Evolutionary conservation across 2,329 filamentous ascomycete species (phyloP).

Genomic region (Dactylellina parvicollis): DNA sequence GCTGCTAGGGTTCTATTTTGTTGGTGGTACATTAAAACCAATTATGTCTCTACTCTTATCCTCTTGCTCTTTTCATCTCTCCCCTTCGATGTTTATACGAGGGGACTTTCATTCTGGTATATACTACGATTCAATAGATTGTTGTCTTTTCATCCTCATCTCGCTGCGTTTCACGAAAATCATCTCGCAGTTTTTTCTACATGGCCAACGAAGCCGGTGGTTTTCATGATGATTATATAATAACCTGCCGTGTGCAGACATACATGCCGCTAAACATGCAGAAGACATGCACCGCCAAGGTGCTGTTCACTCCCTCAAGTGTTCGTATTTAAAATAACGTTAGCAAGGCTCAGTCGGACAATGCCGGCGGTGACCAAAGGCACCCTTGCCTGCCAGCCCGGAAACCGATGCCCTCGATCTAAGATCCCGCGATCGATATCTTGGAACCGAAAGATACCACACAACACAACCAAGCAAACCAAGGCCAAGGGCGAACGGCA

Average conservation of each 20-base stretch:
- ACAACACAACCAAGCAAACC: constrained; percentile 13
- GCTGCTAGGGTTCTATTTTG: constrained; percentile 15
- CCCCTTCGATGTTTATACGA: neutral
- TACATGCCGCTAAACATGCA: too few species aligned
- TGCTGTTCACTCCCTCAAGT: neutral
- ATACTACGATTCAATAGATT: constrained; percentile 34
- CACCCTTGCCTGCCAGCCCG: neutral
- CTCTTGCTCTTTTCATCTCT: constrained; percentile 3
- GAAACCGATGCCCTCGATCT: neutral
- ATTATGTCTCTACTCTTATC: constrained; percentile 54
- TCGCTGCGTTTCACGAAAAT: neutral
- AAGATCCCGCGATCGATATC: neutral
- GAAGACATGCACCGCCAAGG: too few species aligned
- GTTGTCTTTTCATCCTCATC: neutral
- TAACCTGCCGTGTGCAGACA: too few species aligned
- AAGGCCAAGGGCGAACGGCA: neutral
- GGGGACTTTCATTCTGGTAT: constrained; percentile 24
- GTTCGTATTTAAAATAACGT: neutral
- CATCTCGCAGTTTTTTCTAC: neutral
- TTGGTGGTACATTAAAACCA: constrained; percentile 35
- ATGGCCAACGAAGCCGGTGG: neutral
- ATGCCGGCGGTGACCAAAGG: neutral
- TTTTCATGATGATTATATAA: too few species aligned
- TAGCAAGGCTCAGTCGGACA: neutral
- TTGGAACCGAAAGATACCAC: neutral